Base-by-base conservation (phyloP, 2,329 filamentous ascomycete genomes). In the Emydomyces testavorans region DNA sequence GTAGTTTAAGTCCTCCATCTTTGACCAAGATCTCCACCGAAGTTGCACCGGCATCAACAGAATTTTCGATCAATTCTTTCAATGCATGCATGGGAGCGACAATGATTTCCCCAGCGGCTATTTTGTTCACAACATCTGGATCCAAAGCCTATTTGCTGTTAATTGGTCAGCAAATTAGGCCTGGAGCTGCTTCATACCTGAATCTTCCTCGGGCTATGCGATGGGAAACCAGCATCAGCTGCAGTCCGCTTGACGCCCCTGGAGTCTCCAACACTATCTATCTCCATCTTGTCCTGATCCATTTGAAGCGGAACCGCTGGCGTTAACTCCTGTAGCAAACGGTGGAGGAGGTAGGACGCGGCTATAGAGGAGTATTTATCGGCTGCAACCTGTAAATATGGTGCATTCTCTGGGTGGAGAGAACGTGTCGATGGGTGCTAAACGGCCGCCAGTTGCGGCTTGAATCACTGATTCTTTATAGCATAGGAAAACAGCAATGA, bases 31-130 rank as follows among this genome's bases (percentile, higher is more conserved):
- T 82, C 61, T 98, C 92, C 38, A 98, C 71, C 1, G 83, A 80
- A 0, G 92, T 96, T 2, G 92, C 85, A 4, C 92, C 90, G n/a
- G 93, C 92, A 67, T 98, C 93, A 13, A 98, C 88, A 3, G 92
- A 83, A 59, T 98, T 98, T 64, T 98, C 92, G 10, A 98, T 88
- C 42, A 98, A 72, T 64, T 98, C 92, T 66, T 98, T 98, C 49
- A 98, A 68, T 2, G 93, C 92, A 65, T 98, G 87, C 23, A 95
- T 88, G 0, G 92, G 93, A 1, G 92, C 90, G 41, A 98, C 88
- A 52, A 98, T 98, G 58, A 98, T 98, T 65, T 98, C 92, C 16
- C 92, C 92, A 0, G 92, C 92, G 0, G 92, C 92, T 56, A 98
- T 98, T 65, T 96, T 98, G 72, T 96, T 98, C 55, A 98, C 85